phyloP scores from a whole-genome alignment of 345 rosid species.

The Raphanus raphanistrum region DNA sequence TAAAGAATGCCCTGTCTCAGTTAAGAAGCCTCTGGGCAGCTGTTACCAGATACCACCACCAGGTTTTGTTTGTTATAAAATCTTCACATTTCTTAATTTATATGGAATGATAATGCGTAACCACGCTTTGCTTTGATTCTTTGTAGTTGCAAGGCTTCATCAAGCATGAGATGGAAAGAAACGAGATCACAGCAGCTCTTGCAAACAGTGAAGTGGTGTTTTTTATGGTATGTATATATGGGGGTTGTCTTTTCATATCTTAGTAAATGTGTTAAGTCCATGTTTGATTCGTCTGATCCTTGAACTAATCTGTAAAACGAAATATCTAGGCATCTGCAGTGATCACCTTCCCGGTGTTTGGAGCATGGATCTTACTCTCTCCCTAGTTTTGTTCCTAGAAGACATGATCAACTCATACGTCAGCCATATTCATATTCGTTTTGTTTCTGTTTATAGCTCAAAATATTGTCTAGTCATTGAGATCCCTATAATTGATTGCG shows the following conservation, averaged over 20 bases:
- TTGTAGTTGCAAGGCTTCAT: conserved; percentile 69
- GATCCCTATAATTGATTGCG: background rate
- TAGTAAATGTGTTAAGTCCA: background rate
- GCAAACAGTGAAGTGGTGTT: conserved; percentile 68
- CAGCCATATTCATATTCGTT: background rate
- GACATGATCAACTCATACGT: background rate
- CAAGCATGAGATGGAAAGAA: conserved; percentile 62
- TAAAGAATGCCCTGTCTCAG: conserved; percentile 35
- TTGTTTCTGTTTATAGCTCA: background rate
- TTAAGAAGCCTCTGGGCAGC: conserved; percentile 45
- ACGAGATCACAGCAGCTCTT: conserved; percentile 55
- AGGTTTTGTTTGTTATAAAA: conserved; percentile 50
- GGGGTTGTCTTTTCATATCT: background rate
- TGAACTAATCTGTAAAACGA: conserved; percentile 4
- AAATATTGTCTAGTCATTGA: background rate
- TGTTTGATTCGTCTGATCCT: background rate
- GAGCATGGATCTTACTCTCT: conserved; percentile 59
- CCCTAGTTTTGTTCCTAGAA: conserved; percentile 27
- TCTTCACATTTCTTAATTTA: background rate
- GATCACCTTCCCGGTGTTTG: conserved; percentile 61
- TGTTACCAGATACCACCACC: conserved; percentile 62
- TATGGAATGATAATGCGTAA: background rate
- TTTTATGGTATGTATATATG: conserved; percentile 83
- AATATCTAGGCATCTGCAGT: conserved; percentile 73
- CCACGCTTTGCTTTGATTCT: background rate